A percentile compares a stretch with the other conserved stretches of the same genome.
phyloP scores from a whole-genome alignment of 2,329 filamentous ascomycete genomes.

The Arthrinium puccinioides region DNA sequence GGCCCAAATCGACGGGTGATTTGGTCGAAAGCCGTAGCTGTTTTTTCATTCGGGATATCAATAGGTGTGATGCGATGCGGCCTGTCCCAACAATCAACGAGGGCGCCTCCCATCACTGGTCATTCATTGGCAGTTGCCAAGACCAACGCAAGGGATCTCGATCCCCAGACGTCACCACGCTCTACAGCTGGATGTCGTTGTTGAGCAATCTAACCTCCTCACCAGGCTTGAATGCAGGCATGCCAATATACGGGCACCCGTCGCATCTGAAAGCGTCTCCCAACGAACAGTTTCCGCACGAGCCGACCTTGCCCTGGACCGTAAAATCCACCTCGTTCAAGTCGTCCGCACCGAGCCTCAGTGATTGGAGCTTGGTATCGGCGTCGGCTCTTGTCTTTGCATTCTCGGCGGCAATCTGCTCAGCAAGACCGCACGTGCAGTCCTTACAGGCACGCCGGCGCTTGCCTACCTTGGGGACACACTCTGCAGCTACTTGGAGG shows the following conservation, averaged over 20 bases:
- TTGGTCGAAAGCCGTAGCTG: no score
- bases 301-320: conserved; percentile 92
- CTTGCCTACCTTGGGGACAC: conserved; percentile 79
- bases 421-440: conserved; percentile 88
- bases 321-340: conserved; percentile 92
- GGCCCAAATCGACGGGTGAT: no score
- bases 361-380: conserved; percentile 52
- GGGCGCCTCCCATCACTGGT: no score
- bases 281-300: conserved; percentile 87
- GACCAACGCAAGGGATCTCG: no score
- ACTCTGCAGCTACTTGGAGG: conserved; percentile 60
- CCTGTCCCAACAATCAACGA: no score
- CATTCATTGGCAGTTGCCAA: no score
- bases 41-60: no score
- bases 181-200: conserved; percentile 73
- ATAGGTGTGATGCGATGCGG: no score
- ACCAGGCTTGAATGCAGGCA: conserved; percentile 94
- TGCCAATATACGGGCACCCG: conserved; percentile 35
- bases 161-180: no score
- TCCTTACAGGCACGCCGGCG: conserved; percentile 94
- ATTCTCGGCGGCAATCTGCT: conserved; percentile 83
- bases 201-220: conserved; percentile 88
- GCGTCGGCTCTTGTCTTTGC: conserved; percentile 56
- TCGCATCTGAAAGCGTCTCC: conserved; percentile 82
- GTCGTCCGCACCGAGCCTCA: conserved; percentile 71